Evolutionary conservation across 495 filamentous ascomycete genomes (phyloP).

Genomic region (Penicillium salamii): DNA sequence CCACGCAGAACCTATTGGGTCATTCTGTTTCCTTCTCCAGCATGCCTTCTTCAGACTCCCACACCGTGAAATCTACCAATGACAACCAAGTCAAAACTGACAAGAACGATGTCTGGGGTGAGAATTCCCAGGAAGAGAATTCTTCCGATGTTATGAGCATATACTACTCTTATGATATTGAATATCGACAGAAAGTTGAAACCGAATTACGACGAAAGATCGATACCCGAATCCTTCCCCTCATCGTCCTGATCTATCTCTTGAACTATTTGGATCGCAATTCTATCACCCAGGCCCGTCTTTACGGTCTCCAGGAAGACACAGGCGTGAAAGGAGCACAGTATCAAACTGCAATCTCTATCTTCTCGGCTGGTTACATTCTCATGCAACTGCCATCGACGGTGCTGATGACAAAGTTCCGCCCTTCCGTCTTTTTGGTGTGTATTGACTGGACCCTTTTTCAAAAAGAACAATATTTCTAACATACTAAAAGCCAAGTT

Average conservation of each 20-base stretch:
- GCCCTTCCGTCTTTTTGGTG: conserved; percentile 58
- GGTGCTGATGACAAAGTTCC: conserved; percentile 39
- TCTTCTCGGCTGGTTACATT: conserved; percentile 62
- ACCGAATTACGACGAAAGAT: conserved; percentile 50
- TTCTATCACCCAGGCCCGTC: conserved; percentile 40
- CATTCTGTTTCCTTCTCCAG: conserved; percentile 1
- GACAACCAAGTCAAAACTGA: background rate
- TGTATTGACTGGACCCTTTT: conserved; percentile 2
- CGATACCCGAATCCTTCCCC: conserved; percentile 53
- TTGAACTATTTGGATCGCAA: conserved; percentile 72
- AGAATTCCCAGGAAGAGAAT: conserved; percentile 1
- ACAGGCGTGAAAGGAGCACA: conserved; percentile 40
- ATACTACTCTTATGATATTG: conserved; percentile 17
- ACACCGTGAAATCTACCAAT: background rate
- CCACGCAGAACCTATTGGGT: background rate
- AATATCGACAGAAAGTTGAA: conserved; percentile 11
- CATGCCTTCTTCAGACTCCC: background rate
- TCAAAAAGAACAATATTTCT: background rate
- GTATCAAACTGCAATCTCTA: conserved; percentile 56
- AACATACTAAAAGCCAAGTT: conserved; percentile 33
- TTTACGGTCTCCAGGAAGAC: conserved; percentile 47
- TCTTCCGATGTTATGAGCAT: conserved; percentile 6
- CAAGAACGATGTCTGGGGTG: conserved; percentile 11
- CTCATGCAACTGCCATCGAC: conserved; percentile 18
- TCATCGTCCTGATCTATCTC: conserved; percentile 64